Evolutionary conservation across 306 rosid species (phyloP).

Genomic region (Rosa lucieae): DNA sequence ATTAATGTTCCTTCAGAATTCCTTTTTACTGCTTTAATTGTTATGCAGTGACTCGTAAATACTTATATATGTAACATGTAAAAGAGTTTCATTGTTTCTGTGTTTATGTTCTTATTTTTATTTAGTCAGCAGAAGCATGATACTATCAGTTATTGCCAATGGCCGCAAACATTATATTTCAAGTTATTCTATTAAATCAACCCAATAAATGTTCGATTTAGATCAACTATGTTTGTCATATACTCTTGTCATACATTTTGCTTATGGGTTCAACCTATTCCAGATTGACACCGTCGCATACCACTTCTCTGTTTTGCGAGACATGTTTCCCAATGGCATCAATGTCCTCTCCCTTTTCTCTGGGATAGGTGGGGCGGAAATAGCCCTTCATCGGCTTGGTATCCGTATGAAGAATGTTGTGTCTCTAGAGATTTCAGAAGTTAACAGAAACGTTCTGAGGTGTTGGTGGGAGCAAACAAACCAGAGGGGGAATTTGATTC

Average conservation of each 20-base stretch:
- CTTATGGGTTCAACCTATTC: conserved; percentile 28
- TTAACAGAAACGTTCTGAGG: conserved; percentile 66
- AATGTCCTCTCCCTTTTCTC: conserved; percentile 94
- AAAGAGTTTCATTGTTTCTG: background rate
- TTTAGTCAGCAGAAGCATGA: background rate
- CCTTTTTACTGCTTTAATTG: background rate
- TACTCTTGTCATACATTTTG: background rate
- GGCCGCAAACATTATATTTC: background rate
- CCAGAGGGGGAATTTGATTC: conserved; percentile 71
- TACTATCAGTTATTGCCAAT: background rate
- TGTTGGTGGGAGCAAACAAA: conserved; percentile 99
- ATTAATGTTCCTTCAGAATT: background rate
- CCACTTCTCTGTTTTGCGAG: conserved; percentile 79
- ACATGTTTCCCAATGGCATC: conserved; percentile 73
- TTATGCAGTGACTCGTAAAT: background rate
- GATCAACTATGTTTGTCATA: background rate
- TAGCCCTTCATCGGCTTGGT: conserved; percentile 86
- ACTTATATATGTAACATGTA: background rate
- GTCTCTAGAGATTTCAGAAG: conserved; percentile 76
- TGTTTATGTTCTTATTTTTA: background rate
- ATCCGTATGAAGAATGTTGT: conserved; percentile 78
- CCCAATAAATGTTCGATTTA: background rate
- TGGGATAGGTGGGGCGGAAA: conserved; percentile 96
- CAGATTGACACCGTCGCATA: conserved; percentile 97
- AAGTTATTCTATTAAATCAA: background rate